Evolutionary conservation across 2,329 filamentous ascomycete genomes (phyloP).

Genomic region (Stagonosporopsis cucurbitacearum): DNA sequence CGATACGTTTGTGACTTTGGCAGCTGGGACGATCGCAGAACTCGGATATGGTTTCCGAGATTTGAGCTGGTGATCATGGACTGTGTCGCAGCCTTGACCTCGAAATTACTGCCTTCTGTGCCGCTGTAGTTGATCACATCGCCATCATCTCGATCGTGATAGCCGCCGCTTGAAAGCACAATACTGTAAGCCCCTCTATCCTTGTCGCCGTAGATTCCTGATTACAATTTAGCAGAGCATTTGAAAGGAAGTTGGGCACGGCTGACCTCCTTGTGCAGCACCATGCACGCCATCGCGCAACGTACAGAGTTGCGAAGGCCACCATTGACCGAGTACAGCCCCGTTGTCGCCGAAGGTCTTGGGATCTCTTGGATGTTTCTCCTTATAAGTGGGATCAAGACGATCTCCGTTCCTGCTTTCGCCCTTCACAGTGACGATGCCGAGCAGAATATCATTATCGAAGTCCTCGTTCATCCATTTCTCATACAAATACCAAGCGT

Average conservation of each 20-base stretch:
- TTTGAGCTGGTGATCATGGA: slow-evolving; percentile 52
- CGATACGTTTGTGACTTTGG: slow-evolving; percentile 49
- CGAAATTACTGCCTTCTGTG: slow-evolving; percentile 50
- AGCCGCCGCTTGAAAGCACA: slow-evolving; percentile 58
- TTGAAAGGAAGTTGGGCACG: background rate
- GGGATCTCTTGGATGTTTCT: slow-evolving; percentile 8
- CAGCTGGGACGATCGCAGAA: slow-evolving; percentile 57
- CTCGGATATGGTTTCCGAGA: slow-evolving; percentile 52
- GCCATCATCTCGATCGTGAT: slow-evolving; percentile 59
- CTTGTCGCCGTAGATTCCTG: slow-evolving; percentile 57
- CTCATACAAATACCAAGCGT: slow-evolving; percentile 55
- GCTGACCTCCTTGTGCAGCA: slow-evolving; percentile 42
- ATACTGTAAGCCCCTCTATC: slow-evolving; percentile 61
- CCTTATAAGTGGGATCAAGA: slow-evolving; percentile 32
- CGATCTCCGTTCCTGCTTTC: slow-evolving; percentile 35
- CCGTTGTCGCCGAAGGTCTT: slow-evolving; percentile 47
- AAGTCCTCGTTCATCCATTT: slow-evolving; percentile 55
- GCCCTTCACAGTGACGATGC: slow-evolving; percentile 42
- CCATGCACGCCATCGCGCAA: slow-evolving; percentile 64
- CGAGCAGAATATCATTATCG: slow-evolving; percentile 55
- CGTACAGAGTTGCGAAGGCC: slow-evolving; percentile 59
- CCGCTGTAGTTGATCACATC: slow-evolving; percentile 60
- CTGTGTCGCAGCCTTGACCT: slow-evolving; percentile 49
- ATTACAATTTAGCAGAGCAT: background rate
- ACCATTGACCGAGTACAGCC: slow-evolving; percentile 61